Evolutionary conservation across 306 rosid species (phyloP).

Genomic region (Dicorynia guianensis): DNA sequence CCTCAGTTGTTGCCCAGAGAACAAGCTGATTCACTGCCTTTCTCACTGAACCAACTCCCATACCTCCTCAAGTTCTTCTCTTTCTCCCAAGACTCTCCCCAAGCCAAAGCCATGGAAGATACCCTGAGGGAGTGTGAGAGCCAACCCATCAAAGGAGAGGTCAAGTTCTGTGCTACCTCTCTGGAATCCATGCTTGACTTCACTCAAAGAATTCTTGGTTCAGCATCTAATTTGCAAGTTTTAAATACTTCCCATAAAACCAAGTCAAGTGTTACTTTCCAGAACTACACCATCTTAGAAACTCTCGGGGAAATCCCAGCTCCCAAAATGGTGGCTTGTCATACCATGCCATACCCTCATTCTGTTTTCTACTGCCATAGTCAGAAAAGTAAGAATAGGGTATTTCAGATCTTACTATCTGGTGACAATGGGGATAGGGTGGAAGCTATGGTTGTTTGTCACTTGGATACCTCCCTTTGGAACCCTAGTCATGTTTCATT

Average conservation of each 20-base stretch:
- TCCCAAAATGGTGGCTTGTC: slow-evolving; percentile 82
- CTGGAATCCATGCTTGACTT: slow-evolving; percentile 78
- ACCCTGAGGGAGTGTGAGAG: slow-evolving; percentile 69
- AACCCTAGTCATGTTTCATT: slow-evolving; percentile 67
- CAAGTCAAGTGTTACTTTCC: slow-evolving; percentile 58
- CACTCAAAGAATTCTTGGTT: slow-evolving; percentile 47
- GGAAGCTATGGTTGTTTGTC: slow-evolving; percentile 76
- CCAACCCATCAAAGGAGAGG: slow-evolving; percentile 69
- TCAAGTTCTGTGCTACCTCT: slow-evolving; percentile 77
- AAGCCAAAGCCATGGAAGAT: slow-evolving; percentile 73
- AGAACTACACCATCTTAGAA: slow-evolving; percentile 68
- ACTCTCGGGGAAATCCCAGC: slow-evolving; percentile 52
- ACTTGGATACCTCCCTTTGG: slow-evolving; percentile 85
- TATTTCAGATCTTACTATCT: slow-evolving; percentile 47
- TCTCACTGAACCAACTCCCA: slow-evolving; percentile 59
- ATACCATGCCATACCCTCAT: slow-evolving; percentile 82
- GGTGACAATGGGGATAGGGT: slow-evolving; percentile 75
- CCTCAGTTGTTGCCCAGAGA: slow-evolving; percentile 61
- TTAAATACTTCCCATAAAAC: slow-evolving; percentile 57
- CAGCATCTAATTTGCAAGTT: slow-evolving; percentile 33
- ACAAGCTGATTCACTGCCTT: slow-evolving; percentile 65
- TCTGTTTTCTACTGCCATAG: slow-evolving; percentile 72
- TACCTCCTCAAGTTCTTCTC: slow-evolving; percentile 59
- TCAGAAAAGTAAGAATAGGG: slow-evolving; percentile 60
- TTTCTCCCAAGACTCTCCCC: slow-evolving; percentile 59